Conservation (phyloP, 1,284 basidiomycete species). For the Lignosus rhinocerotis region DNA sequence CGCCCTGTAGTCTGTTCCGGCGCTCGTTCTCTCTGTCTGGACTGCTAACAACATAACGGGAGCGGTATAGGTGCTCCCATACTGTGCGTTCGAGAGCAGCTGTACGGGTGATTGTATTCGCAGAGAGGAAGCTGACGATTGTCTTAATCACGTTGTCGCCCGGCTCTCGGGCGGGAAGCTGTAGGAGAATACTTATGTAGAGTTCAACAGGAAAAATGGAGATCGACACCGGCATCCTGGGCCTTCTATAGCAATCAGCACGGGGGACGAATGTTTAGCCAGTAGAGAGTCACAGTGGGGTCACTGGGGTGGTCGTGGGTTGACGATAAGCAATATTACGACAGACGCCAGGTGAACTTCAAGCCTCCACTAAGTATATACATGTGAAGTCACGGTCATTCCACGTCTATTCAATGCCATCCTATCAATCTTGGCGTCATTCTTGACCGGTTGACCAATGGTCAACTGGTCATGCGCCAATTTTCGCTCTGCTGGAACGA, state of each 20-base stretch:
- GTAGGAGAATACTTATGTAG: slow-evolving; percentile 28
- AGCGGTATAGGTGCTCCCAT: slow-evolving; percentile 53
- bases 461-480: too few relatives aligned
- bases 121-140: slow-evolving; percentile 31
- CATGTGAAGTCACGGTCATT: too few relatives aligned
- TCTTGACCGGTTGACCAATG: too few relatives aligned
- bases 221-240: neutral
- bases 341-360: too few relatives aligned
- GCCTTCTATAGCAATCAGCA: neutral
- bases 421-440: too few relatives aligned
- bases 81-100: slow-evolving; percentile 34
- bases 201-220: slow-evolving; percentile 28
- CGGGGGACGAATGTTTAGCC: too few relatives aligned
- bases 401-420: neutral
- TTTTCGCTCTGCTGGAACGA: too few relatives aligned
- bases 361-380: too few relatives aligned
- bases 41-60: slow-evolving; percentile 46
- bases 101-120: slow-evolving; percentile 30
- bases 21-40: slow-evolving; percentile 39
- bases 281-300: too few relatives aligned
- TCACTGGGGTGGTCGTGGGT: too few relatives aligned
- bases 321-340: too few relatives aligned
- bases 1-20: slow-evolving; percentile 28
- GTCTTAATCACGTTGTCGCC: slow-evolving; percentile 21
- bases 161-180: slow-evolving; percentile 32